These are phyloP conservation scores for Rhizopus sp. DNA, from an alignment of 371 early-diverging fungal species.

Conservation along the genomic window DNA sequence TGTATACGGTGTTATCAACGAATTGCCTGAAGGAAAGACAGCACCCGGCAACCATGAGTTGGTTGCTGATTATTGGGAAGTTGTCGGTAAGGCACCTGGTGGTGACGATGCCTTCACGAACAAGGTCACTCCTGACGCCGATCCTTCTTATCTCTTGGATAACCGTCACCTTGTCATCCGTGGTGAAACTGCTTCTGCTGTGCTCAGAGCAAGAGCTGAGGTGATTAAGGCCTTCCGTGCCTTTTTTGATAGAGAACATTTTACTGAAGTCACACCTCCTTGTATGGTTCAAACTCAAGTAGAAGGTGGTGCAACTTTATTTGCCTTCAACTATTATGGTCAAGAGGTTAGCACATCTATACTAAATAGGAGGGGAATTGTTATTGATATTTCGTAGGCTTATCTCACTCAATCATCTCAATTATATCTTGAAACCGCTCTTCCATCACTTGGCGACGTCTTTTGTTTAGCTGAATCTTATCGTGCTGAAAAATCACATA, in stretches of 20 bases:
- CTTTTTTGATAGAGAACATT: constrained; percentile 84
- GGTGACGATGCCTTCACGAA: constrained; percentile 94
- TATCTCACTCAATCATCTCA: constrained; percentile 99
- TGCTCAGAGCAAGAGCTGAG: constrained; percentile 89
- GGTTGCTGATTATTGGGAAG: constrained; percentile 94
- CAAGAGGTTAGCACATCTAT: constrained; percentile 58
- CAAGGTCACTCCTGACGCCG: constrained; percentile 88
- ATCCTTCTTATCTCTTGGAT: constrained; percentile 88
- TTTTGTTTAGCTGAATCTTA: constrained; percentile 98
- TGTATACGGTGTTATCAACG: constrained; percentile 85
- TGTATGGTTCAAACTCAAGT: constrained; percentile 99
- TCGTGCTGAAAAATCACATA: constrained; percentile 99
- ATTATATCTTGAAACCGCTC: constrained; percentile 98
- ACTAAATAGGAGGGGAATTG: not conserved
- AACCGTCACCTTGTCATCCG: constrained; percentile 98
- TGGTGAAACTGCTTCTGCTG: constrained; percentile 88
- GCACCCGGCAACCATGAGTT: constrained; percentile 97
- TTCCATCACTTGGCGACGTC: constrained; percentile 96
- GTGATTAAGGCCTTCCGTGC: constrained; percentile 94
- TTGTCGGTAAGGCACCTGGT: constrained; percentile 91
- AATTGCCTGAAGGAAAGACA: constrained; percentile 91
- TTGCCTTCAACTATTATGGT: constrained; percentile 98
- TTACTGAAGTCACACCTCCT: constrained; percentile 98
- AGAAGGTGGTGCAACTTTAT: constrained; percentile 99
- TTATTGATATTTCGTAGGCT: constrained; percentile 57